phyloP scores from a whole-genome alignment of 495 filamentous ascomycete genomes.

The Jackrogersella minutella region DNA sequence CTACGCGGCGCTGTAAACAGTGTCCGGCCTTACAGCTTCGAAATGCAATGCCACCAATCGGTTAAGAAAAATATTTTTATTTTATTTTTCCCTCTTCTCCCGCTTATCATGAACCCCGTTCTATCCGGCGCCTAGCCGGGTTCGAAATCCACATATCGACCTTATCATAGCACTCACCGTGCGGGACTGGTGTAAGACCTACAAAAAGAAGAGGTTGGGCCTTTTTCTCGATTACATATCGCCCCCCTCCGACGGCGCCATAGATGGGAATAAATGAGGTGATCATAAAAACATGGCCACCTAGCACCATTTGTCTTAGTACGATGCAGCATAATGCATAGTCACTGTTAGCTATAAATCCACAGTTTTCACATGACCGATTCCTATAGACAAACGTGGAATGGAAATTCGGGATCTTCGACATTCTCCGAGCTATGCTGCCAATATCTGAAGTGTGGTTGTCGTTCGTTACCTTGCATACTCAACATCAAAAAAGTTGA shows the following conservation, averaged over 20 bases:
- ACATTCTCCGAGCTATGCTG: constrained; percentile 3
- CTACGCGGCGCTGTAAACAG: constrained; percentile 12
- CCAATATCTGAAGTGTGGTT: constrained; percentile 7
- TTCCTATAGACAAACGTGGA: background rate
- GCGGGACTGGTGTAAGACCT: constrained; percentile 1
- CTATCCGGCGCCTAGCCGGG: constrained; percentile 2
- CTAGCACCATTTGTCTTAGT: constrained; percentile 21
- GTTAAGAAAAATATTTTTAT: background rate
- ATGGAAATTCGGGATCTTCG: constrained; percentile 1
- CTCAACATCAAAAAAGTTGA: background rate
- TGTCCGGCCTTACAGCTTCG: background rate
- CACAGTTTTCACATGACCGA: constrained; percentile 18
- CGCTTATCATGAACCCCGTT: constrained; percentile 12
- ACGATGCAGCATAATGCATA: constrained; percentile 30
- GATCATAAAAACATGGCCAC: constrained; percentile 11
- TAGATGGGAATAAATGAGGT: constrained; percentile 21
- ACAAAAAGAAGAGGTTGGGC: constrained; percentile 29
- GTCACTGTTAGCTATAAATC: constrained; percentile 10
- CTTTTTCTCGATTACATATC: constrained; percentile 10
- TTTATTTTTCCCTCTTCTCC: background rate
- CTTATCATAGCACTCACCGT: constrained; percentile 16
- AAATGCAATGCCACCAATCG: constrained; percentile 10
- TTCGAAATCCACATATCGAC: background rate
- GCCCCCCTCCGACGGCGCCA: constrained; percentile 14
- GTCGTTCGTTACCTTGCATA: constrained; percentile 10